phyloP scores from a whole-genome alignment of 352 stramenopile species.

The Phytophthora kernoviae region DNA sequence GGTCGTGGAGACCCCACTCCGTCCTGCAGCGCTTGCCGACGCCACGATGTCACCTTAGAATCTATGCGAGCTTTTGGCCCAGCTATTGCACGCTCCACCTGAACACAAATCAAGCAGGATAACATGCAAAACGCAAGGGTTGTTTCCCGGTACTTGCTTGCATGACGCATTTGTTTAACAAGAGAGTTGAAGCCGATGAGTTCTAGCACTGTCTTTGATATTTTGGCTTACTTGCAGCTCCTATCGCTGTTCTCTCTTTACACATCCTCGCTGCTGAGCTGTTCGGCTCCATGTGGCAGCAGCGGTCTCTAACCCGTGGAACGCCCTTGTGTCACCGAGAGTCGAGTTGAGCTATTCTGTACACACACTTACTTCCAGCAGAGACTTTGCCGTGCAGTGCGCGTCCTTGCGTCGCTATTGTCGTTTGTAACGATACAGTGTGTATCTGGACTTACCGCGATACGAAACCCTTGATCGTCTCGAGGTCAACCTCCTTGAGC shows the following conservation, averaged over 20 bases:
- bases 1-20: constrained; percentile 56
- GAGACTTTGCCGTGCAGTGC: constrained; percentile 16
- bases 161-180: constrained; percentile 24
- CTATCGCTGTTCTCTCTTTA: constrained; percentile 27
- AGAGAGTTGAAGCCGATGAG: constrained; percentile 7
- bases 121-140: constrained; percentile 29
- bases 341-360: constrained; percentile 25
- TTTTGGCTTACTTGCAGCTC: constrained; percentile 33
- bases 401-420: constrained; percentile 20
- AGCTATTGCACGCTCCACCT: neutral
- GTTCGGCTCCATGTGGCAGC: constrained; percentile 24
- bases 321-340: constrained; percentile 23
- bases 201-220: constrained; percentile 26
- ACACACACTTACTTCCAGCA: constrained; percentile 26
- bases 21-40: constrained; percentile 35
- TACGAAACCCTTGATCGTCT: constrained; percentile 55
- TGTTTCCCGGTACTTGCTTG: constrained; percentile 12
- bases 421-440: constrained; percentile 21
- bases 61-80: neutral
- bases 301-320: constrained; percentile 14
- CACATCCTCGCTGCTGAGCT: constrained; percentile 23
- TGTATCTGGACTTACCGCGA: constrained; percentile 19
- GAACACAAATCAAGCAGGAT: constrained; percentile 18
- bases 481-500: constrained; percentile 79
- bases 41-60: constrained; percentile 19